Evolutionary conservation across 2,329 filamentous ascomycete species (phyloP).

Genomic region (Xylariaceae sp.): DNA sequence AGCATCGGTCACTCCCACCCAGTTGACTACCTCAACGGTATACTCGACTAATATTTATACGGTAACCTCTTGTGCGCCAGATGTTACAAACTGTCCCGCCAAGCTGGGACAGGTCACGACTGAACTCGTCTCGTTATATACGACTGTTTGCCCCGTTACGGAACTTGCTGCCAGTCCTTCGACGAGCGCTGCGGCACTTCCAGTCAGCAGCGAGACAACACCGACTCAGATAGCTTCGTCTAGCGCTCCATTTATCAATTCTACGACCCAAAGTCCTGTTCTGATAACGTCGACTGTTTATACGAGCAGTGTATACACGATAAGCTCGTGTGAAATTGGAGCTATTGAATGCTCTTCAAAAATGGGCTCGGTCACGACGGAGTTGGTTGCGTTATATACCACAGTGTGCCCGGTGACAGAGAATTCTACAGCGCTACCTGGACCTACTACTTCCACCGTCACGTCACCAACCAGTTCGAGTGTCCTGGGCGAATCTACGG

Average conservation of each 20-base stretch:
- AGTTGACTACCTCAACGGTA: slow-evolving; percentile 32
- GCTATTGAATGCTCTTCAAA: slow-evolving; percentile 27
- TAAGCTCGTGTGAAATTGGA: slow-evolving; percentile 28
- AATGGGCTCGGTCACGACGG: slow-evolving; percentile 31
- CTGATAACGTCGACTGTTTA: slow-evolving; percentile 35
- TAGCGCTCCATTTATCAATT: slow-evolving; percentile 11
- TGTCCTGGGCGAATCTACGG: neutral
- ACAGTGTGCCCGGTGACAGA: slow-evolving; percentile 34
- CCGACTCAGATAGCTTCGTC: slow-evolving; percentile 17
- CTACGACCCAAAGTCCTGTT: slow-evolving; percentile 9
- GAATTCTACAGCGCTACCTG: slow-evolving; percentile 5
- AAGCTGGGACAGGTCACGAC: slow-evolving; percentile 33
- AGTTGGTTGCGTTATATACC: slow-evolving; percentile 32
- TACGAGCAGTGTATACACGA: slow-evolving; percentile 33
- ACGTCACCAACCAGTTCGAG: neutral
- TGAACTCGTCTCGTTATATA: slow-evolving; percentile 36
- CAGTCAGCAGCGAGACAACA: slow-evolving; percentile 12
- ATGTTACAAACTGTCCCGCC: slow-evolving; percentile 32
- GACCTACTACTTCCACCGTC: neutral
- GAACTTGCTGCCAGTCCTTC: slow-evolving; percentile 14
- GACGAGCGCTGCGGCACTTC: slow-evolving; percentile 15
- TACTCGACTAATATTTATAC: slow-evolving; percentile 37
- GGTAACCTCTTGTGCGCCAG: slow-evolving; percentile 32
- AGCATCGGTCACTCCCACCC: slow-evolving; percentile 6
- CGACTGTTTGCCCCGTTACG: slow-evolving; percentile 34